These are phyloP conservation scores for Trypanosoma theileri DNA, from an alignment of 208 protist genomes.

Conservation along the genomic window DNA sequence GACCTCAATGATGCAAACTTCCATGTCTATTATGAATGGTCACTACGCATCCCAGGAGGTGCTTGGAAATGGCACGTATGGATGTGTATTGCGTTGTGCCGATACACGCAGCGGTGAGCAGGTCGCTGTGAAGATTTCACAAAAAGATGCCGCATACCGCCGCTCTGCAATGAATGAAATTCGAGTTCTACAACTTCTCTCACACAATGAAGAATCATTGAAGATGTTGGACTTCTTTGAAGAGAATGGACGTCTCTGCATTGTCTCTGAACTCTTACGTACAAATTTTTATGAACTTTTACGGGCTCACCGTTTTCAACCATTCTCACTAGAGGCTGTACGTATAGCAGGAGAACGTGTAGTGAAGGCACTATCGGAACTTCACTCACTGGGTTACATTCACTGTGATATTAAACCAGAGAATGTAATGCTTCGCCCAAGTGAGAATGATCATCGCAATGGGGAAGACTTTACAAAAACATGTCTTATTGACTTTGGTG, in stretches of 20 bases:
- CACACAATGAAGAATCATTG: conserved; percentile 39
- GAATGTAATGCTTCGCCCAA: conserved; percentile 90
- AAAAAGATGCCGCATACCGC: conserved; percentile 75
- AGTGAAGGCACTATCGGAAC: conserved; percentile 44
- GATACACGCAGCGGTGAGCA: conserved; percentile 78
- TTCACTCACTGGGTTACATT: conserved; percentile 86
- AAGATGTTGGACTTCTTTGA: conserved; percentile 79
- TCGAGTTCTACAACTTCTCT: conserved; percentile 47
- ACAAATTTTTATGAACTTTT: conserved; percentile 78
- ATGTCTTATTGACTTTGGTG: conserved; percentile 97
- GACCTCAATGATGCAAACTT: conserved; percentile 1
- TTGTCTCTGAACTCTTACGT: conserved; percentile 78
- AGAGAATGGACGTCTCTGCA: conserved; percentile 75
- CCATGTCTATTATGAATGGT: conserved; percentile 26
- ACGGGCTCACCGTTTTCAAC: conserved; percentile 42
- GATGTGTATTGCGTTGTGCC: conserved; percentile 82
- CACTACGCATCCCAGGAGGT: conserved; percentile 72
- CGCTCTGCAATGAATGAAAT: conserved; percentile 86
- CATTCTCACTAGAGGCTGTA: conserved; percentile 58
- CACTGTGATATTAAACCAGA: conserved; percentile 98
- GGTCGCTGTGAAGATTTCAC: conserved; percentile 87
- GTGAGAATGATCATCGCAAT: not conserved
- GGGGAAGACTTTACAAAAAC: conserved; percentile 29
- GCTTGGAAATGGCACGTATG: conserved; percentile 91
- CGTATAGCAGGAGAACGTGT: conserved; percentile 53